Evolutionary conservation across 331 rosid genomes (phyloP), one percentile per base, ranked within the genome.

Genomic region (Acacia pycnantha): DNA sequence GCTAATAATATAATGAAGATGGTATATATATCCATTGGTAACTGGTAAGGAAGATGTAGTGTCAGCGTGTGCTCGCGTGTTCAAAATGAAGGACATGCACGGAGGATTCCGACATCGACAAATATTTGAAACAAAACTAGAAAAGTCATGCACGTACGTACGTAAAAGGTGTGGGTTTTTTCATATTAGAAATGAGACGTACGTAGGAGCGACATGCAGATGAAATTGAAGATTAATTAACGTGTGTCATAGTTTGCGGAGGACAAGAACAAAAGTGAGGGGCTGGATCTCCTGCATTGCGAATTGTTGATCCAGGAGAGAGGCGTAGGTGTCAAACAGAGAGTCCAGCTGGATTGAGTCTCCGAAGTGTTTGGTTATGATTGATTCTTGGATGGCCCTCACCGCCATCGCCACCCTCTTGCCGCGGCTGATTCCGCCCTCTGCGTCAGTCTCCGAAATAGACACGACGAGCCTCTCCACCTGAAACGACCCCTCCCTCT

Each of bases 361-460:
- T 56, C 98, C 99, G 73, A 95, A 95, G 73, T 95, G 99, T 69
- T 86, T 82, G 65, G 82, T 76, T 53, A 95, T 86, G 91, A 93
- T 90, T 14, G 98, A 89, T 78, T 95, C 97, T 88, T 95, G 99
- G 37, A 92, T 85, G 82, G 97, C 97, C 82, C 98, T 93, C 10
- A 92, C 97, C 18, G 99, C 70, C 87, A 72, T 92, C 15, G 97
- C 94, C 59, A 92, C 88, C 48, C 51, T 85, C 50, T 69, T 85
- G 1, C 98, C 98, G 80, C 85, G 73, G 85, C 93, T 93, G 82
- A 44, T 51, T 5, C 19, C 31, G 0, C 80, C 88, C 24, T 66
- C 65, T 58, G 65, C 29, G 27, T 54, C 24, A 8, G 12, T 54
- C 62, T 54, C 62, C 24, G 62, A 21, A 0, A n/a, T 10, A 8